phyloP scores from a whole-genome alignment of 1,284 basidiomycete species.

The Ceratobasidium sp. region DNA sequence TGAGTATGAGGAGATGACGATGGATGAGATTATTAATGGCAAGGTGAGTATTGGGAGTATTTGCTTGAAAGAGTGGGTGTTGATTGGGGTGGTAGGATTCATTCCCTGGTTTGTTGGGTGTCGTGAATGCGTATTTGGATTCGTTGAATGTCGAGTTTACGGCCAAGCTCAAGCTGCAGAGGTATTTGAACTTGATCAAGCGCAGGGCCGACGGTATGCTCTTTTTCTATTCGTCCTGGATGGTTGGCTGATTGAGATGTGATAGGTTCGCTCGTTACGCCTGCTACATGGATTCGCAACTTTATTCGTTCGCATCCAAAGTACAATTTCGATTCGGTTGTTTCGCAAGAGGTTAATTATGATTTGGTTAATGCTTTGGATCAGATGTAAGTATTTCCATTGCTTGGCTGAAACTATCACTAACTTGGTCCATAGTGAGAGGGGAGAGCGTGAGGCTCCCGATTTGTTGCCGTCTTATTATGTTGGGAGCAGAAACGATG shows the following conservation, averaged over 20 bases:
- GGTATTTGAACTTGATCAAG: slow-evolving; percentile 82
- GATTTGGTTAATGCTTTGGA: slow-evolving; percentile 93
- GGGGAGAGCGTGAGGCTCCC: slow-evolving; percentile 36
- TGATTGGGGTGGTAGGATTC: slow-evolving; percentile 52
- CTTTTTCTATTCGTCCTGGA: not conserved
- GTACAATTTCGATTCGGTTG: slow-evolving; percentile 91
- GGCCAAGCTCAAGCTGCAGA: slow-evolving; percentile 71
- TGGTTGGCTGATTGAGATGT: not conserved
- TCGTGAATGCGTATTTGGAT: slow-evolving; percentile 88
- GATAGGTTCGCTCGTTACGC: slow-evolving; percentile 83
- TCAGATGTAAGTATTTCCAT: slow-evolving; percentile 73
- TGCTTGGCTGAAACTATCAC: not conserved
- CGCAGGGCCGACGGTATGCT: slow-evolving; percentile 76
- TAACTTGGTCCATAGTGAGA: slow-evolving; percentile 39
- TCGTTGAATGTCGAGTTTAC: slow-evolving; percentile 79
- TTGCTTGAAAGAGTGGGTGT: too few species aligned
- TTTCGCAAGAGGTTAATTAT: slow-evolving; percentile 91
- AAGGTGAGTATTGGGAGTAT: too few species aligned
- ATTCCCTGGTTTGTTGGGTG: slow-evolving; percentile 87
- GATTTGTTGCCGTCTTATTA: slow-evolving; percentile 42
- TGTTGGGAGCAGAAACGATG: slow-evolving; percentile 36
- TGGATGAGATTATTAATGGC: slow-evolving; percentile 94
- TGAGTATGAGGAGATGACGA: slow-evolving; percentile 91
- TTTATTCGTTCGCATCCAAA: slow-evolving; percentile 89
- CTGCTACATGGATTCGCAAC: slow-evolving; percentile 91